A percentile compares a stretch with the other conserved stretches of the same genome.
These are phyloP conservation scores for Castanospermum australe DNA, from an alignment of 306 rosid genomes.

Conservation along the genomic window DNA sequence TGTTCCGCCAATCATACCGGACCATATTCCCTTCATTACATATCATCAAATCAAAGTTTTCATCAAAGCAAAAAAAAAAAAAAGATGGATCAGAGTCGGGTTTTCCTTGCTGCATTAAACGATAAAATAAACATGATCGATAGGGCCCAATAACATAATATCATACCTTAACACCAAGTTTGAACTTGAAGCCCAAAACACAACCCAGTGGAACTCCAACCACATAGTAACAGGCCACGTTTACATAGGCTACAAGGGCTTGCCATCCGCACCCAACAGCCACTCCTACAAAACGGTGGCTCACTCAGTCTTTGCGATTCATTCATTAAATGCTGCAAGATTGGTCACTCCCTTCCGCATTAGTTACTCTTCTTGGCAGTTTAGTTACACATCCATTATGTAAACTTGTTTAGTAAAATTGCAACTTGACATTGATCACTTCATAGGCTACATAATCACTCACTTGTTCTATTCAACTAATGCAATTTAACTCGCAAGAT, in stretches of 20 bases:
- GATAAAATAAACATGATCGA: too few relatives aligned
- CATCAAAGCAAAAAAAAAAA: too few relatives aligned
- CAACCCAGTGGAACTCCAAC: conserved; percentile 69
- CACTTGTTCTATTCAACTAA: too few relatives aligned
- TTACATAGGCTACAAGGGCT: conserved; percentile 68
- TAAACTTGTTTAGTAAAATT: too few relatives aligned
- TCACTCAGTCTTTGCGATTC: not conserved
- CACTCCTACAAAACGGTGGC: conserved; percentile 41
- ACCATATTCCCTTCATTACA: conserved; percentile 62
- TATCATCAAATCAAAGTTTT: not conserved
- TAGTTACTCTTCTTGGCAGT: too few relatives aligned
- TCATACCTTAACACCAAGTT: conserved; percentile 61
- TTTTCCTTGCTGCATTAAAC: not conserved
- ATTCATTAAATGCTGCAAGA: too few relatives aligned
- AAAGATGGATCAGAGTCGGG: not conserved
- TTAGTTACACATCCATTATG: too few relatives aligned
- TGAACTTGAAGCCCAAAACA: conserved; percentile 63
- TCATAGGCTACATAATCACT: too few relatives aligned
- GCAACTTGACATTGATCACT: too few relatives aligned
- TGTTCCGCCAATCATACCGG: conserved; percentile 85
- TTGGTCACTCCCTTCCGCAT: too few relatives aligned
- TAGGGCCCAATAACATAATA: not conserved
- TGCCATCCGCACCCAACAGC: conserved; percentile 94
- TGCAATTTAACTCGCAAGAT: too few relatives aligned
- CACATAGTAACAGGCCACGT: conserved; percentile 63